A percentile compares a stretch with the other conserved stretches of the same genome.
These are phyloP conservation scores for Ciborinia camelliae DNA, from an alignment of 2,329 filamentous ascomycete genomes.

Conservation along the genomic window DNA sequence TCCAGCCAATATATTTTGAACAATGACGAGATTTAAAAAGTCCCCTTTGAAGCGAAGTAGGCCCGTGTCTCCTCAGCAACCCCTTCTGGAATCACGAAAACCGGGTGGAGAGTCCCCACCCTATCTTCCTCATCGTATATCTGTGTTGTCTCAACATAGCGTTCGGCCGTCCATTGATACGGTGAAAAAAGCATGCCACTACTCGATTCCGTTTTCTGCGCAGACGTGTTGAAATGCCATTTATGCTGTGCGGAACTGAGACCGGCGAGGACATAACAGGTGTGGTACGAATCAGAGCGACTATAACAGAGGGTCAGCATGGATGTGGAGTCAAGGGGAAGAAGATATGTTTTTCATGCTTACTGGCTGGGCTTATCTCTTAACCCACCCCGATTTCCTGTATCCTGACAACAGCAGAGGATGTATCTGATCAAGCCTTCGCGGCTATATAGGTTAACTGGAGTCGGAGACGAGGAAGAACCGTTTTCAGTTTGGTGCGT, in stretches of 20 bases:
- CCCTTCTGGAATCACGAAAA: slow-evolving; percentile 77
- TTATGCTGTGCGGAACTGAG: slow-evolving; percentile 77
- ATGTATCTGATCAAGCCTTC: slow-evolving; percentile 88
- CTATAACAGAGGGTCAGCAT: slow-evolving; percentile 43
- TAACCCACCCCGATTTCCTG: slow-evolving; percentile 69
- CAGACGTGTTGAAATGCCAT: slow-evolving; percentile 46
- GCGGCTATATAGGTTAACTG: slow-evolving; percentile 66
- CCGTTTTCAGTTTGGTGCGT: not conserved
- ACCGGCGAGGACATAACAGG: slow-evolving; percentile 85
- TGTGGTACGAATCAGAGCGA: slow-evolving; percentile 83
- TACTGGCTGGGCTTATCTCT: slow-evolving; percentile 91
- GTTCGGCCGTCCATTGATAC: slow-evolving; percentile 42
- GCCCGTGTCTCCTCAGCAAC: slow-evolving; percentile 33
- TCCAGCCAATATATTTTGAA: not conserved
- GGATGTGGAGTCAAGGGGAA: slow-evolving; percentile 20
- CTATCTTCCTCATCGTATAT: slow-evolving; percentile 70
- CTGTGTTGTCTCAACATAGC: slow-evolving; percentile 49
- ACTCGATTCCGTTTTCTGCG: slow-evolving; percentile 39
- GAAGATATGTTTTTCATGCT: slow-evolving; percentile 40
- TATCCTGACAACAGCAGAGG: slow-evolving; percentile 79
- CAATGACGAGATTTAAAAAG: slow-evolving; percentile 26
- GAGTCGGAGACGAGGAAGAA: slow-evolving; percentile 23
- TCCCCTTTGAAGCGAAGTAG: slow-evolving; percentile 35
- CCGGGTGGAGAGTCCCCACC: slow-evolving; percentile 70
- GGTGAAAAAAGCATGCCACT: slow-evolving; percentile 36